Conservation (phyloP, 202 grass and related monocot species). For the Eragrostis tef region DNA sequence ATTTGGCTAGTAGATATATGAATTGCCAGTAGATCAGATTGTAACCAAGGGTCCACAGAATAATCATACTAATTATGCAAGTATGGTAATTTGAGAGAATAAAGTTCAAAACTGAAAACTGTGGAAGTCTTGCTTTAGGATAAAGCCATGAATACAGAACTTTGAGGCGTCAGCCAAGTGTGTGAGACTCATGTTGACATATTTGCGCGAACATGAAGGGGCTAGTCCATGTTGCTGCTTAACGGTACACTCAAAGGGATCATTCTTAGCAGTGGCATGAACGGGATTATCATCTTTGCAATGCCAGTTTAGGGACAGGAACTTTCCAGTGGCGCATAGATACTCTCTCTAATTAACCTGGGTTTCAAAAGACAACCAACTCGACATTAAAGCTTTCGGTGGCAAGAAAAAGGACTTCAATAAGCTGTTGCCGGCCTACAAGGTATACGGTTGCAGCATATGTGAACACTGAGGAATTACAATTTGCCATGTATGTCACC, state of each 20-base stretch:
- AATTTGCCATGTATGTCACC: constrained; percentile 6
- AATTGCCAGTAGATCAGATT: not conserved
- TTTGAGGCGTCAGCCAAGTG: not conserved
- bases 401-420: constrained; percentile 4
- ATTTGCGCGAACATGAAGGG: not conserved
- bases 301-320: not conserved
- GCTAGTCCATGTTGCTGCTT: not conserved
- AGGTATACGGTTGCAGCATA: constrained; percentile 6
- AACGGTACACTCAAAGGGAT: not conserved
- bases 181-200: not conserved
- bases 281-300: not conserved
- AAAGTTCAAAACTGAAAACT: not conserved
- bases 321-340: not conserved
- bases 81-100: not conserved
- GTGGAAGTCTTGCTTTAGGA: not conserved
- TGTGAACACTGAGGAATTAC: not conserved
- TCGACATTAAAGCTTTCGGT: not conserved
- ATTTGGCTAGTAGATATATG: not conserved
- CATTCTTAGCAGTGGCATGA: not conserved
- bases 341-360: not conserved
- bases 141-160: not conserved
- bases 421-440: not conserved
- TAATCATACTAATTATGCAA: not conserved
- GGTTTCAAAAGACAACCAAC: constrained; percentile 2
- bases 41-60: not conserved